Conservation (phyloP, 2,329 filamentous ascomycete species). For the Raffaelea albimanens region DNA sequence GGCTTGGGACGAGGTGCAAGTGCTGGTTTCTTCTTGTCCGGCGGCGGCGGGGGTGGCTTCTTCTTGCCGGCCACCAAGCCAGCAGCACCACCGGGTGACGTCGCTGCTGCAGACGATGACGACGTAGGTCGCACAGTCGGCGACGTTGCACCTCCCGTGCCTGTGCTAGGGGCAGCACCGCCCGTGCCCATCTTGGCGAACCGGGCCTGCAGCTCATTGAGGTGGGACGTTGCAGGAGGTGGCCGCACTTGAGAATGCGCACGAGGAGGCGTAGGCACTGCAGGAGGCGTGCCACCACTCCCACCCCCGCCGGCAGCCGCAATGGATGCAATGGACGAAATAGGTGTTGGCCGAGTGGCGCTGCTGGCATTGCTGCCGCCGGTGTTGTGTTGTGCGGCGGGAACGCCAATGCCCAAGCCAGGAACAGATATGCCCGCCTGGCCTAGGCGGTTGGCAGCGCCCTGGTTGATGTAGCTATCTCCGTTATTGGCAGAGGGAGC, state of each 20-base stretch:
- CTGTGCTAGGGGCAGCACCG: constrained; percentile 42
- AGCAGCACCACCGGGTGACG: constrained; percentile 4
- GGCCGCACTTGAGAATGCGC: background rate
- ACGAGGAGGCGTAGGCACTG: constrained; percentile 1
- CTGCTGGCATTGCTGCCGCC: constrained; percentile 1
- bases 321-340: constrained; percentile 7
- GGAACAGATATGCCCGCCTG: constrained; percentile 71
- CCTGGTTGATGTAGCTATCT: constrained; percentile 35
- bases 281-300: background rate
- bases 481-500: background rate
- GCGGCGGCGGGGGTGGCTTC: constrained; percentile 41
- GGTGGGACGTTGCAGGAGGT: constrained; percentile 26
- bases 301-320: background rate
- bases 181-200: constrained; percentile 46
- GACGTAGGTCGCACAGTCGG: background rate
- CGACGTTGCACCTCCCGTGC: constrained; percentile 38
- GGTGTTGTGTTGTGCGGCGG: too few species aligned
- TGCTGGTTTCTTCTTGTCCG: constrained; percentile 41
- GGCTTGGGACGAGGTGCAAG: constrained; percentile 17
- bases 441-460: constrained; percentile 56
- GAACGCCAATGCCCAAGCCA: constrained; percentile 58
- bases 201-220: constrained; percentile 59
- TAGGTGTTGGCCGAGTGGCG: background rate
- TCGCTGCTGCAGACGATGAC: background rate
- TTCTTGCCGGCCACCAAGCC: constrained; percentile 33